Conservation (phyloP, 2,329 filamentous ascomycete species). For the Fusarium sp. region DNA sequence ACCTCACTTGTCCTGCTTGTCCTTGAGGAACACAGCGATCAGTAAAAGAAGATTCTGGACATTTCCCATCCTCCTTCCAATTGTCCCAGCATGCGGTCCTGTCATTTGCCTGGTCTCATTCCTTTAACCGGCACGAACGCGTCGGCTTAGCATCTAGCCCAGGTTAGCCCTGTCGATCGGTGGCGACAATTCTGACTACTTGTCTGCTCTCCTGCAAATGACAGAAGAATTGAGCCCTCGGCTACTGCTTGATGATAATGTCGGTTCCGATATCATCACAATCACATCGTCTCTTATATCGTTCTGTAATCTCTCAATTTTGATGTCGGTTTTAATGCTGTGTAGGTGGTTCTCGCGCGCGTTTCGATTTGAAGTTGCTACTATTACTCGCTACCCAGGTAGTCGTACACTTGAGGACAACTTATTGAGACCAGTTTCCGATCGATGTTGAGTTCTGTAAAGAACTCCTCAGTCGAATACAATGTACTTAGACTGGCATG, state of each 20-base stretch:
- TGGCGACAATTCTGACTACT: conserved; percentile 29
- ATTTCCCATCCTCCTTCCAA: neutral
- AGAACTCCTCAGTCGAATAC: neutral
- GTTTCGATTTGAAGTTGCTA: neutral
- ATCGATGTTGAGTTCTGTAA: neutral
- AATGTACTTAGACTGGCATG: neutral
- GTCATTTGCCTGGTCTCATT: conserved; percentile 19
- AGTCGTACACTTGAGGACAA: neutral
- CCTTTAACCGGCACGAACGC: conserved; percentile 9
- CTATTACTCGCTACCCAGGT: neutral
- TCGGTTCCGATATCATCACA: neutral
- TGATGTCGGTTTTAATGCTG: neutral
- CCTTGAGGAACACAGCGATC: neutral
- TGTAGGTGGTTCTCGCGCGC: neutral
- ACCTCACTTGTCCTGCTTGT: neutral
- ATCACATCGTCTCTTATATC: neutral
- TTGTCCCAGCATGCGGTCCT: conserved; percentile 9
- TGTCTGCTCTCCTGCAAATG: neutral
- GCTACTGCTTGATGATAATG: neutral
- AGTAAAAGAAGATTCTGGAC: neutral
- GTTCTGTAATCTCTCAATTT: neutral
- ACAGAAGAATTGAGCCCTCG: neutral
- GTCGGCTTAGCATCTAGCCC: conserved; percentile 27
- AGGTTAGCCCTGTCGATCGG: conserved; percentile 42
- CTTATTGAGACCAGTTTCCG: neutral